Base-by-base conservation (phyloP, 1,284 basidiomycete species). In the Trametes versicolor region DNA sequence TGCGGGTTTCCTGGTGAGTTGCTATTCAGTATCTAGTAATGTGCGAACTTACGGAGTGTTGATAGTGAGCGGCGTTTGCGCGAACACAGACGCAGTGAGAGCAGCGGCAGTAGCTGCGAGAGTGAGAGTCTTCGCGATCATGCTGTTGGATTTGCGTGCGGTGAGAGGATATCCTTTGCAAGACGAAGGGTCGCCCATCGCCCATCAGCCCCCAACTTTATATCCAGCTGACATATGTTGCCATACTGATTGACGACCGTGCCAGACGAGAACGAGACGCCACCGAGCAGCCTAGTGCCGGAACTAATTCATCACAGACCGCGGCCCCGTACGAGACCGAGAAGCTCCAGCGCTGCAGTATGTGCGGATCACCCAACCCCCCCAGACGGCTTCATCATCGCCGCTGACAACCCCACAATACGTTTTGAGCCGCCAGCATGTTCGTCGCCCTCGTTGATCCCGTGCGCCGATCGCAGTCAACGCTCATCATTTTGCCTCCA, bases 391-490 rank as follows among this genome's bases (percentile, higher is more conserved):
- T 21, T 21, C 19, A 21, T 8, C 17, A 21, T 3, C 34, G 34
- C 34, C 34, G 34, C 13, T 13, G 45, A 47, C n/a, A n/a, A n/a
- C n/a, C n/a, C n/a, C n/a, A n/a, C n/a, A n/a, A 43, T 43, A 43
- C 8, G 19, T 36, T 5, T 5, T 43, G 41, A 19, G 17, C 19
- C n/a, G 7, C 10, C n/a, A 21, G n/a, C 21, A 23, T 23, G 19
- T 47, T 4, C 21, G 19, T n/a, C 12, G 19, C 45, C 17, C n/a
- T 9, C 23, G 19, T 21, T 21, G n/a, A 21, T 21, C 45, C 45
- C 45, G n/a, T 47, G 45, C n/a, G 17, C 45, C 17, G 45, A 47
- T 47, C 45, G 45, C 45, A 47, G 45, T 23, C 45, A 47, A 47
- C 10, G n/a, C n/a, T 47, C 19, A 47, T 21, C 12, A 8, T 21